Evolutionary conservation across 1,139 yeast species (phyloP), one percentile per base, ranked within the genome.

Genomic region (Suhomyces bokatorum): DNA sequence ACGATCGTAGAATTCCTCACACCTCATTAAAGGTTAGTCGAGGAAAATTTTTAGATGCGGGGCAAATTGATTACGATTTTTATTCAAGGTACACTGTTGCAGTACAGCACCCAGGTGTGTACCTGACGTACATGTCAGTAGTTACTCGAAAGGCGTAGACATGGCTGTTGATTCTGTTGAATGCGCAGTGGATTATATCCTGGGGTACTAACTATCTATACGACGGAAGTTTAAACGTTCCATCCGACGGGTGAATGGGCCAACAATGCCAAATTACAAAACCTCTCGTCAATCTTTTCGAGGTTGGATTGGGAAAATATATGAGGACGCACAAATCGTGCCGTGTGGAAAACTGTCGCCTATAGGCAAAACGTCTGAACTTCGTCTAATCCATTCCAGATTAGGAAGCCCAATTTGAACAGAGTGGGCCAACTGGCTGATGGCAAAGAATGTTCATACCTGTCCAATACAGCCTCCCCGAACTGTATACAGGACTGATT

Each of bases 391-490:
- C 13, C 29, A 15, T 14, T 27, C 17, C 31, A 35, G 31, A 12
- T 13, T 11, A 16, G 11, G 38, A 15, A 4, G 13, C 17, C 17
- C 12, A n/a, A 35, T 16, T 27, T 24, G 10, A 14, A 35, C 29
- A 11, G 15, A 12, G 13, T 6, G 13, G 24, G 29, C 13, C 24
- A 26, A 8, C 20, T 11, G 32, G 15, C 20, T 10, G 15, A 31
- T 9, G 11, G n/a, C 15, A 27, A 12, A 28, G 38, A 26, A 35
- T 27, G 33, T 20, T 26, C 40, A 38, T 38, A 32, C 40, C 35
- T 26, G 35, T 27, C 16, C 32, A 32, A 14, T 32, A 38, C 40
- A 32, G 39, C 39, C 39, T 24, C 22, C 24, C 10, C 27, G 15
- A 6, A 5, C 8, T 24, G 22, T 16, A 32, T 32, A 31, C 40